Base-by-base conservation (phyloP, 2,329 filamentous ascomycete genomes). In the Tolypocladium tropicale region DNA sequence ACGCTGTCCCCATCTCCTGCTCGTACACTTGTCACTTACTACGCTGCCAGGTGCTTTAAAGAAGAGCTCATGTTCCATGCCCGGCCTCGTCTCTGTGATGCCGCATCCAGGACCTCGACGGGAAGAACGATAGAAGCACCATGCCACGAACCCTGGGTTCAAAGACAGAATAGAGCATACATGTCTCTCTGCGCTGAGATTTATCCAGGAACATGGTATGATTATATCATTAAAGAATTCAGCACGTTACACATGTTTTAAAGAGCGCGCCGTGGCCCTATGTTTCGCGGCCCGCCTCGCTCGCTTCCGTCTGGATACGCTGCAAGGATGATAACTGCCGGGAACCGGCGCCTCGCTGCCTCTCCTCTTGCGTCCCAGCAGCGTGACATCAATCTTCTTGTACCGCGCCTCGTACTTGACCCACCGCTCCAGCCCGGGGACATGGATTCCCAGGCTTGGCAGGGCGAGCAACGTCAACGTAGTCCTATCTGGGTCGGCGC, bases 321-420 rank as follows among this genome's bases (percentile, higher is more conserved):
- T 52, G 39, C 52, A 41, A n/a, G 34, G 32, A 28, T n/a, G 36
- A 23, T 23, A 21, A 32, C 34, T 21, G 37, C 36, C 52, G 18
- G 46, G 76, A 77, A 2, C 77, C 75, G 58, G 51, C n/a, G 18
- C 43, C 50, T 39, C 30, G 32, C 28, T 55, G 55, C 50, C 50
- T 28, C 55, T 60, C 56, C 52, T 61, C 52, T 52, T 54, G 10
- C 55, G 55, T 30, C 66, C 65, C 21, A 79, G 61, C 18, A 78
- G 62, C 0, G 63, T 63, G 9, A 64, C 62, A 57, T 82, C 79
- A 1, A 79, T 71, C 58, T 75, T 76, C 57, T 74, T 76, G 59
- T 81, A 83, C 53, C 78, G 68, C 3, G 76, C 67, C 58, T 81
- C 74, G 55, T 74, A 82, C 53, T 70, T 64, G 9, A 82, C 62